These are phyloP conservation scores for Penicillium vulpinum DNA, from an alignment of 2,329 filamentous ascomycete genomes.

Conservation along the genomic window DNA sequence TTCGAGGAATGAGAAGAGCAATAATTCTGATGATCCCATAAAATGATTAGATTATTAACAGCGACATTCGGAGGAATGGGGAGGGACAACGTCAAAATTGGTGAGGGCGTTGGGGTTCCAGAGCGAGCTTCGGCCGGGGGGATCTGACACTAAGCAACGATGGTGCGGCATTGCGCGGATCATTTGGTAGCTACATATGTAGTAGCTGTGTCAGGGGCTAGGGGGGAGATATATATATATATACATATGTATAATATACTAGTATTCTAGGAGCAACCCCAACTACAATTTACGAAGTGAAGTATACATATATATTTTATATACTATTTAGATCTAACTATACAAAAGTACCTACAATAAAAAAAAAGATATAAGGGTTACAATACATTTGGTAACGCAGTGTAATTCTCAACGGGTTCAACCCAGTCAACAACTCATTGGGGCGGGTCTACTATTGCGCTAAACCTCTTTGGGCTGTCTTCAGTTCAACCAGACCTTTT, in stretches of 20 bases:
- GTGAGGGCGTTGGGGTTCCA: conserved; percentile 13
- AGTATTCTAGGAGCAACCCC: neutral
- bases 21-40: neutral
- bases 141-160: conserved; percentile 4
- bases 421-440: conserved; percentile 20
- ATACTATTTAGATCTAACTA: neutral
- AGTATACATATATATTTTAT: neutral
- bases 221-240: neutral
- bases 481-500: conserved; percentile 33
- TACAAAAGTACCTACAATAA: neutral
- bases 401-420: conserved; percentile 13
- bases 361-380: neutral
- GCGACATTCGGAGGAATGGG: conserved; percentile 8
- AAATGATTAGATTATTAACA: neutral
- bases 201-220: too few relatives aligned
- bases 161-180: conserved; percentile 3
- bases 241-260: too few relatives aligned
- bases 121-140: conserved; percentile 8
- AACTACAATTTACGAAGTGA: neutral
- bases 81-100: conserved; percentile 1
- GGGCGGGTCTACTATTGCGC: conserved; percentile 26
- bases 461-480: conserved; percentile 36
- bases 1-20: neutral
- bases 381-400: neutral
- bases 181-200: neutral